Base-by-base conservation (phyloP, 2,329 filamentous ascomycete species). In the Phoma sp. region DNA sequence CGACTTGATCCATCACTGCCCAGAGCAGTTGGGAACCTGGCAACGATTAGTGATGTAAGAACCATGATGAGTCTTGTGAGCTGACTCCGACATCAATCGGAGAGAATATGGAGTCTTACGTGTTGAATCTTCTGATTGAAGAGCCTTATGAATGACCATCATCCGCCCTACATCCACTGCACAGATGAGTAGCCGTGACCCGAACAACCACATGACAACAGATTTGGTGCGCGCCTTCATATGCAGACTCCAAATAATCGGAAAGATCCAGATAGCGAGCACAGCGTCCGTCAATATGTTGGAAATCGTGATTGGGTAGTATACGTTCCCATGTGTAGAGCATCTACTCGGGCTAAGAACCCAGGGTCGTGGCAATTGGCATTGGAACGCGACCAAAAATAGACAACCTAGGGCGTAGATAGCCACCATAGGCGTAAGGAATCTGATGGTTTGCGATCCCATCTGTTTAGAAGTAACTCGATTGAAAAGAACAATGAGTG, bases 241-340 rank as follows among this genome's bases (percentile, higher is more conserved):
- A 19, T 37, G 17, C 3, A 37, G 35, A 37, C n/a, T 9, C 6
- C 4, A 21, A n/a, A 37, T 19, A 7, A 37, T 37, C 7, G 35
- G 17, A 37, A 19, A 37, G 5, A 21, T 37, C 35, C 63, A 70
- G 9, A 53, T 37, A 3, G 61, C 50, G 8, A 71, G 59, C 17
- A 68, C 27, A 19, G 51, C 46, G 41, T 71, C 67, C 1, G 67
- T 64, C 8, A 65, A 36, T 7, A 70, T 63, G 46, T 71, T 67
- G 9, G 60, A 51, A 8, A 55, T 53, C 4, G 63, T 65, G 19
- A 64, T 55, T 0, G 62, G 39, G 43, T 67, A 67, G 21, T 55
- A 45, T 13, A 66, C 45, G 13, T 46, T 38, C n/a, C 65, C 62
- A 36, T 58, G 44, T 6, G 56, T 51, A 15, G 44, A 40, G 55